phyloP scores from a whole-genome alignment of 2,329 filamentous ascomycete genomes.

The Diaporthe sp. region DNA sequence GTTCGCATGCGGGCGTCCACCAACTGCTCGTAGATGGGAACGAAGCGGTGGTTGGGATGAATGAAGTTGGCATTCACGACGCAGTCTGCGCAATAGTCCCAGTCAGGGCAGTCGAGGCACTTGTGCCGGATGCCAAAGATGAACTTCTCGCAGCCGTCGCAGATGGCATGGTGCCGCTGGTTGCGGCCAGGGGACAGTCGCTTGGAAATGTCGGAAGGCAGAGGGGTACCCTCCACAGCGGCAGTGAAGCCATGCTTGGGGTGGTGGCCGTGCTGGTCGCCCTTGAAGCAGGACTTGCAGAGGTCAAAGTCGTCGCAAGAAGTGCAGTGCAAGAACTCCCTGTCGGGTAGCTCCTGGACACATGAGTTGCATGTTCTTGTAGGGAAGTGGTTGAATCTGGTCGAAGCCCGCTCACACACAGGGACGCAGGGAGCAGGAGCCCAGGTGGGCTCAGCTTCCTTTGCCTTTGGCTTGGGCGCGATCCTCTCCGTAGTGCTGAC shows the following conservation, averaged over 20 bases:
- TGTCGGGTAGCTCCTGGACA: conserved; percentile 78
- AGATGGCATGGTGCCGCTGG: conserved; percentile 86
- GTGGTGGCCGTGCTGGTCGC: conserved; percentile 88
- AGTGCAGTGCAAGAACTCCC: conserved; percentile 86
- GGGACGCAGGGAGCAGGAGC: background rate
- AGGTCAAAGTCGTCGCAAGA: conserved; percentile 92
- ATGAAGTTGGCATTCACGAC: conserved; percentile 73
- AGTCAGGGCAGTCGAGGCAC: conserved; percentile 96
- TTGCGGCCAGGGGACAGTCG: conserved; percentile 86
- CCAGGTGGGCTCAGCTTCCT: conserved; percentile 43
- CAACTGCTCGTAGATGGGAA: conserved; percentile 80
- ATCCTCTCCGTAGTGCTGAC: conserved; percentile 89
- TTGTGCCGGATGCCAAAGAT: conserved; percentile 95
- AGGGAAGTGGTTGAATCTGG: conserved; percentile 12
- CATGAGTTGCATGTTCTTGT: conserved; percentile 79
- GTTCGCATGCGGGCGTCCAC: conserved; percentile 53
- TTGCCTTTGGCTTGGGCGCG: conserved; percentile 69
- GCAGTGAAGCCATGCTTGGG: conserved; percentile 85
- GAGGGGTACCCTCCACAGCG: conserved; percentile 71
- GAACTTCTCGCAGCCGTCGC: conserved; percentile 91
- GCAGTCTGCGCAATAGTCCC: conserved; percentile 92
- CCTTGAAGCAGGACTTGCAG: conserved; percentile 84
- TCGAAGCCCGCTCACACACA: background rate
- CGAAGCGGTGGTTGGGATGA: conserved; percentile 90
- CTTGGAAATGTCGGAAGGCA: conserved; percentile 72